Percentiles rank a stretch among this genome's conserved stretches.
phyloP scores from a whole-genome alignment of 2,329 filamentous ascomycete species.

The Clonostachys sp. region DNA sequence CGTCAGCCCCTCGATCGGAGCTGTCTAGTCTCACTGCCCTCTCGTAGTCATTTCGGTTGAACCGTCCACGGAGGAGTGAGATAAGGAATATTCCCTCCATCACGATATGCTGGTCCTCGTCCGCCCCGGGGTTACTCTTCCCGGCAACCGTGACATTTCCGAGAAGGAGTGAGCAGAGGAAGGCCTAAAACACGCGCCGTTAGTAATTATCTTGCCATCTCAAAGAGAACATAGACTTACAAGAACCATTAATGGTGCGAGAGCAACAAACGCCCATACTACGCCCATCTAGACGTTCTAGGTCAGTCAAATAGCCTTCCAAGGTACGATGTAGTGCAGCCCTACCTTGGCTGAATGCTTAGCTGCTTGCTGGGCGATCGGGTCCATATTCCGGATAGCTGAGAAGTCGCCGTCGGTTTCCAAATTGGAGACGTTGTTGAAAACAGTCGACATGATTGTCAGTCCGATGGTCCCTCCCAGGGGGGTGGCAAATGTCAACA shows the following conservation, averaged over 20 bases:
- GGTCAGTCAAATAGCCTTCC: slow-evolving; percentile 3
- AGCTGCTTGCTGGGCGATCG: slow-evolving; percentile 5
- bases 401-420: slow-evolving; percentile 15
- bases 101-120: slow-evolving; percentile 15
- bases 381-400: slow-evolving; percentile 7
- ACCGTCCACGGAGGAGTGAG: slow-evolving; percentile 9
- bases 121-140: slow-evolving; percentile 14
- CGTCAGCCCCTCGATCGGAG: too few species aligned
- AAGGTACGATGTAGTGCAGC: slow-evolving; percentile 19
- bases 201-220: neutral
- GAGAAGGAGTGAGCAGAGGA: slow-evolving; percentile 16
- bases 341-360: slow-evolving; percentile 18
- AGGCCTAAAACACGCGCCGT: slow-evolving; percentile 10
- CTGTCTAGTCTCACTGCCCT: neutral
- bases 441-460: slow-evolving; percentile 65
- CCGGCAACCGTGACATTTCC: slow-evolving; percentile 22
- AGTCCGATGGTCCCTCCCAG: slow-evolving; percentile 62
- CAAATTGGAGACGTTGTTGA: slow-evolving; percentile 50
- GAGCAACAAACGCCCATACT: slow-evolving; percentile 60
- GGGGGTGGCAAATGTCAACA: slow-evolving; percentile 54
- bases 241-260: slow-evolving; percentile 52
- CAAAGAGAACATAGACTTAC: slow-evolving; percentile 13
- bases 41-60: neutral
- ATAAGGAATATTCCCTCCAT: slow-evolving; percentile 21
- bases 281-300: slow-evolving; percentile 37